A percentile compares a stretch with the other conserved stretches of the same genome.
phyloP scores from a whole-genome alignment of 1,284 basidiomycete genomes.

The Agaricales sp. region DNA sequence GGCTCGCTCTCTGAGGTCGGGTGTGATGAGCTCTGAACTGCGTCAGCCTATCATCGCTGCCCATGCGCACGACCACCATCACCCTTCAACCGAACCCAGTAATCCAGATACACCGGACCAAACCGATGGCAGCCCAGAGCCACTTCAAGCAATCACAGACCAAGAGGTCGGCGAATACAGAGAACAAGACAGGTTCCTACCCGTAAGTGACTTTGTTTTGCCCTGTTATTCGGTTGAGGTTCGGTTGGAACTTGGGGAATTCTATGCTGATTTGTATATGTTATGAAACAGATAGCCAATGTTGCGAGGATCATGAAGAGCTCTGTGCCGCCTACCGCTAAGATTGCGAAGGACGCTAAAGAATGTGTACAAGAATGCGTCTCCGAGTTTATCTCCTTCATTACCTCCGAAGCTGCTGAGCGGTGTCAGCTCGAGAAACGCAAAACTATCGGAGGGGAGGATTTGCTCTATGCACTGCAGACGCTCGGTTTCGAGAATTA shows the following conservation, averaged over 20 bases:
- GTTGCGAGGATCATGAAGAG: constrained; percentile 94
- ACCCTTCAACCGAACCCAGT: not conserved
- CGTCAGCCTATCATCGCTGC: constrained; percentile 2
- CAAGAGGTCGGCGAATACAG: constrained; percentile 87
- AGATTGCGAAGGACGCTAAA: constrained; percentile 95
- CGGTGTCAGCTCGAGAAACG: constrained; percentile 47
- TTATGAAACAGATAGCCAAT: constrained; percentile 71
- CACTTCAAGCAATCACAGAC: constrained; percentile 64
- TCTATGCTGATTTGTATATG: not conserved
- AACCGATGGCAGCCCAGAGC: not conserved
- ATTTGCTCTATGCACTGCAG: constrained; percentile 82
- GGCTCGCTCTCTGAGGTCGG: not conserved
- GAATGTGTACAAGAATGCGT: constrained; percentile 96
- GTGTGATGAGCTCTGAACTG: constrained; percentile 1
- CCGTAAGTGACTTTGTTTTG: constrained; percentile 36
- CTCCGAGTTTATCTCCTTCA: constrained; percentile 93
- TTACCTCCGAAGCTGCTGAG: constrained; percentile 85
- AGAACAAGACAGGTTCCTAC: constrained; percentile 86
- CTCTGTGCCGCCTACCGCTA: constrained; percentile 81
- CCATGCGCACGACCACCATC: constrained; percentile 1
- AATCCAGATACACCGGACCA: not conserved
- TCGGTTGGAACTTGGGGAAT: not conserved
- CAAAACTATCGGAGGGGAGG: constrained; percentile 86
- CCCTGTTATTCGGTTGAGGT: not conserved
- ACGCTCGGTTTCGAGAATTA: constrained; percentile 95